A percentile compares a stretch with the other conserved stretches of the same genome.
Evolutionary conservation across 208 protist species (phyloP).

Genomic region (Lotmaria passim): DNA sequence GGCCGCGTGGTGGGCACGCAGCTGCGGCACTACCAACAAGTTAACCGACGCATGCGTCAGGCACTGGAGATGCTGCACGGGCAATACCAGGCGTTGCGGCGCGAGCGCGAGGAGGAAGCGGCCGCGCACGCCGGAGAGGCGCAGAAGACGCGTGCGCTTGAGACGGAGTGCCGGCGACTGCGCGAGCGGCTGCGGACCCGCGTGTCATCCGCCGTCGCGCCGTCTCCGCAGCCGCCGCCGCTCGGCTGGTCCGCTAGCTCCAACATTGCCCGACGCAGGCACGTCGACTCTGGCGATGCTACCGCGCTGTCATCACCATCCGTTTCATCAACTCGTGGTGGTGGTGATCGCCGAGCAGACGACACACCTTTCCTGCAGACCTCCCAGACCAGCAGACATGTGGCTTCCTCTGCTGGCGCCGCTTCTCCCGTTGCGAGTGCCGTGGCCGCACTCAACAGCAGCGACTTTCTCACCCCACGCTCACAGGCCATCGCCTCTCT

Average conservation of each 20-base stretch:
- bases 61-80: slow-evolving; percentile 64
- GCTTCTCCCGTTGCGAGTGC: no score
- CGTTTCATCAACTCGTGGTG: neutral
- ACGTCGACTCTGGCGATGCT: slow-evolving; percentile 4
- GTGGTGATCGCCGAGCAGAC: neutral
- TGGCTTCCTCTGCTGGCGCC: neutral
- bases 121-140: slow-evolving; percentile 6
- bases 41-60: slow-evolving; percentile 66
- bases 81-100: slow-evolving; percentile 44
- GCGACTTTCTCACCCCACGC: slow-evolving; percentile 12
- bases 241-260: slow-evolving; percentile 69
- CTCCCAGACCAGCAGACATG: neutral
- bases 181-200: slow-evolving; percentile 22
- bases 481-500: slow-evolving; percentile 24
- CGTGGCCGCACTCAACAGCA: neutral
- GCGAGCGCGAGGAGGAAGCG: slow-evolving; percentile 19
- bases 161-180: slow-evolving; percentile 19
- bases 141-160: slow-evolving; percentile 16
- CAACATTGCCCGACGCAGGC: slow-evolving; percentile 44
- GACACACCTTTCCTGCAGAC: neutral
- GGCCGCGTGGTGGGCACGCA: slow-evolving; percentile 58
- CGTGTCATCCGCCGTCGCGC: neutral
- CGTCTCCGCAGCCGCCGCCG: slow-evolving; percentile 30
- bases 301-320: neutral
- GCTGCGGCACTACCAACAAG: slow-evolving; percentile 63